Evolutionary conservation across 192 early-diverging fungal species (phyloP), one percentile per base, ranked within the genome.

Genomic region (Podila verticillata): DNA sequence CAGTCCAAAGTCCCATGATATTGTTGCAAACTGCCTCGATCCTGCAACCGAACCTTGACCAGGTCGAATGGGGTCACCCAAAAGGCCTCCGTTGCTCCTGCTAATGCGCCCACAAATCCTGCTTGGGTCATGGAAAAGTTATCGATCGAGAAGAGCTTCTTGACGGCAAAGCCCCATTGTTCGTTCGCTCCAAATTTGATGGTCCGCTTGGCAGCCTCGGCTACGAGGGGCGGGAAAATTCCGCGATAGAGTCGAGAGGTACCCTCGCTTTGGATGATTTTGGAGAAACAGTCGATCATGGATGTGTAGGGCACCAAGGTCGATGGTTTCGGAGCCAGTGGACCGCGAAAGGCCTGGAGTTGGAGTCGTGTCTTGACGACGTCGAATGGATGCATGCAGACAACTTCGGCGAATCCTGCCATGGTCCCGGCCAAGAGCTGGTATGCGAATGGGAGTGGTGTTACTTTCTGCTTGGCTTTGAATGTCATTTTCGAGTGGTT

Each of bases 171-270:
- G 13, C 84, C 87, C 69, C 92, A 95, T 70, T 92, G 91, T 63
- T 96, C 95, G 72, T 98, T 98, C 15, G 95, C 91, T 3, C 92
- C 92, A 84, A 96, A 98, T 80, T 98, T 98, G 85, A 93, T 96
- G 29, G 95, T 94, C 57, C 96, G 89, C 83, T 96, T 96, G 28
- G 95, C 95, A 26, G 96, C 95, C 81, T 98, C 97, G 1, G 93
- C 95, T 75, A 97, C 83, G 67, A 98, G 94, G 3, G 96, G 97
- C 28, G 97, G 94, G 15, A 95, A 57, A 59, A 96, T 94, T 26
- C 96, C 96, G 26, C 93, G 89, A 70, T 97, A 95, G 44, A 96
- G 85, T 8, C 86, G 85, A 17, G 54, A 26, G 22, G 51, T 6
- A 29, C 98, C 97, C 87, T 98, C 98, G 26, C 82, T 80, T 48